Evolutionary conservation across 2,329 filamentous ascomycete genomes (phyloP).

Genomic region (Apiospora koreana): DNA sequence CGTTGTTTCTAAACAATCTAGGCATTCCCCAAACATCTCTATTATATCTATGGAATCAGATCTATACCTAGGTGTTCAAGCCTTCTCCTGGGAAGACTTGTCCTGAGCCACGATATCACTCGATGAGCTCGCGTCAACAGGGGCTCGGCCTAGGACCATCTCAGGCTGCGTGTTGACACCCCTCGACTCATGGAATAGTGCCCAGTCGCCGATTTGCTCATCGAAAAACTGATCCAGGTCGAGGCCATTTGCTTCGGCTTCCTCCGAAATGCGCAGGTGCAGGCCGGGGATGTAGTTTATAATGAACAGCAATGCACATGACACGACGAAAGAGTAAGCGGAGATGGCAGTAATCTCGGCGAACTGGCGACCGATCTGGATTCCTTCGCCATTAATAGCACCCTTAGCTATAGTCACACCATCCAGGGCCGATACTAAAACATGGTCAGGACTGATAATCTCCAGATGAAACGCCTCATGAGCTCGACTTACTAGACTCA

Average conservation of each 20-base stretch:
- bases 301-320: constrained; percentile 52
- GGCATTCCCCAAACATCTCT: too few relatives aligned
- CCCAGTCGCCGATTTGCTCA: constrained; percentile 38
- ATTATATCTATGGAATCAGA: too few relatives aligned
- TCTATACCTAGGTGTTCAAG: background rate
- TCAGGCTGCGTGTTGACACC: background rate
- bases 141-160: background rate
- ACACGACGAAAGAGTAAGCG: constrained; percentile 55
- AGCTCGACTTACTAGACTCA: constrained; percentile 20
- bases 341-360: constrained; percentile 58
- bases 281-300: constrained; percentile 60
- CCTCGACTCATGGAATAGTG: constrained; percentile 20
- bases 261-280: constrained; percentile 54
- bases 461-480: too few relatives aligned
- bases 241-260: constrained; percentile 55
- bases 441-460: too few relatives aligned
- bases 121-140: background rate
- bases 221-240: constrained; percentile 34
- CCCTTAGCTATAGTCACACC: constrained; percentile 49
- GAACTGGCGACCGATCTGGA: constrained; percentile 58
- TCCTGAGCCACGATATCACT: background rate
- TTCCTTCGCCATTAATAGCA: constrained; percentile 52
- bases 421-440: constrained; percentile 50
- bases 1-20: too few relatives aligned
- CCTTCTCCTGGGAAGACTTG: background rate